phyloP scores from a whole-genome alignment of 192 early-diverging fungal species.

The Rhizophagus sp. region DNA sequence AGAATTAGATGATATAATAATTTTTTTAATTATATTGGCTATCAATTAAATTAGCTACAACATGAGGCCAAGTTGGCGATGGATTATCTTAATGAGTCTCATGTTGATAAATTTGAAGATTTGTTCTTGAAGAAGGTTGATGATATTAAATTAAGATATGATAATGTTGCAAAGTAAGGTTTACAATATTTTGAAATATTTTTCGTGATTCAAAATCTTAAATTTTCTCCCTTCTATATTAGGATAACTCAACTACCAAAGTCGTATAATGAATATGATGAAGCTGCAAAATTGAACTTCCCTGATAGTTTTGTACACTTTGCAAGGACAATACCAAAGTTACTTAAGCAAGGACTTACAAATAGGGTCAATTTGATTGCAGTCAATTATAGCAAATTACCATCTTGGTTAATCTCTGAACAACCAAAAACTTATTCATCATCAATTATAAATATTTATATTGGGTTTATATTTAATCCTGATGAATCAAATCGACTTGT shows the following conservation, averaged over 20 bases:
- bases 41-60: conserved; percentile 54
- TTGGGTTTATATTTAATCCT: conserved; percentile 76
- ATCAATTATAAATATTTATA: conserved; percentile 44
- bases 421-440: conserved; percentile 29
- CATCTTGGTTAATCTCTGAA: conserved; percentile 46
- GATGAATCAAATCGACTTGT: conserved; percentile 72
- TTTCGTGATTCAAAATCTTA: not conserved
- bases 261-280: conserved; percentile 35
- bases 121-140: conserved; percentile 78
- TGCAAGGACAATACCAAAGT: conserved; percentile 43
- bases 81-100: conserved; percentile 62
- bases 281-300: conserved; percentile 42
- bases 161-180: conserved; percentile 64
- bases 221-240: not conserved
- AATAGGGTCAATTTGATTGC: conserved; percentile 51
- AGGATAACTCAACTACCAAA: conserved; percentile 20
- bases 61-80: conserved; percentile 69
- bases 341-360: conserved; percentile 50
- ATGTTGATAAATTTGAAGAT: conserved; percentile 70
- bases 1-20: conserved; percentile 17
- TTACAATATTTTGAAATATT: not conserved
- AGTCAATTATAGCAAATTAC: conserved; percentile 38
- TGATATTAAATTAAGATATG: conserved; percentile 63
- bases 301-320: conserved; percentile 49
- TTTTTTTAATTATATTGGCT: conserved; percentile 33